These are phyloP conservation scores for Quercus parvula DNA, from an alignment of 306 rosid genomes.

Conservation along the genomic window DNA sequence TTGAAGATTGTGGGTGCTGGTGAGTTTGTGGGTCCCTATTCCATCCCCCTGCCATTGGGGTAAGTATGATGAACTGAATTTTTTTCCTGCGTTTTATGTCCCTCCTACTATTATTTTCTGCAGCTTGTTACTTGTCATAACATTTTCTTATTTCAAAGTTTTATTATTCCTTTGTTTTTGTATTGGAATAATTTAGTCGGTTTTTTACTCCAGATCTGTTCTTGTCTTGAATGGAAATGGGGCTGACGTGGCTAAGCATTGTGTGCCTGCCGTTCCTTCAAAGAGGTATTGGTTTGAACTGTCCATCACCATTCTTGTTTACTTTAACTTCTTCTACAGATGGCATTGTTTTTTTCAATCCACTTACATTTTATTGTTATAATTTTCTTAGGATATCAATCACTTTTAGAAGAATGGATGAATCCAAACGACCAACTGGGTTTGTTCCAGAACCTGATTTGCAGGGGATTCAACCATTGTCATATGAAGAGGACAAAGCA, in stretches of 20 bases:
- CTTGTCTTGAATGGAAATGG: slow-evolving; percentile 90
- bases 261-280: slow-evolving; percentile 85
- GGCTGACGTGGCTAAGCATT: slow-evolving; percentile 94
- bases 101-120: neutral
- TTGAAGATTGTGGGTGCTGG: slow-evolving; percentile 58
- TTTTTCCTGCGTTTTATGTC: slow-evolving; percentile 4
- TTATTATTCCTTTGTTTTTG: neutral
- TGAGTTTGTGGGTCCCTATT: slow-evolving; percentile 60
- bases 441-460: slow-evolving; percentile 72
- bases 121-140: neutral
- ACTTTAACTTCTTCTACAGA: neutral
- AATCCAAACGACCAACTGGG: slow-evolving; percentile 50
- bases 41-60: slow-evolving; percentile 83
- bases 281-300: slow-evolving; percentile 51
- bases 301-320: neutral
- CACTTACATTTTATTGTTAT: slow-evolving; percentile 5
- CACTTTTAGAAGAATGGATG: slow-evolving; percentile 93
- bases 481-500: slow-evolving; percentile 45
- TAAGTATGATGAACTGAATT: slow-evolving; percentile 36
- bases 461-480: slow-evolving; percentile 70
- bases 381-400: slow-evolving; percentile 68
- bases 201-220: slow-evolving; percentile 67
- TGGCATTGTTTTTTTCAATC: neutral
- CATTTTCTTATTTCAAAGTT: slow-evolving; percentile 6
- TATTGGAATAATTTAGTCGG: slow-evolving; percentile 9